Conservation (phyloP, 176 grass and related monocot genomes). For the Triticum urartu region DNA sequence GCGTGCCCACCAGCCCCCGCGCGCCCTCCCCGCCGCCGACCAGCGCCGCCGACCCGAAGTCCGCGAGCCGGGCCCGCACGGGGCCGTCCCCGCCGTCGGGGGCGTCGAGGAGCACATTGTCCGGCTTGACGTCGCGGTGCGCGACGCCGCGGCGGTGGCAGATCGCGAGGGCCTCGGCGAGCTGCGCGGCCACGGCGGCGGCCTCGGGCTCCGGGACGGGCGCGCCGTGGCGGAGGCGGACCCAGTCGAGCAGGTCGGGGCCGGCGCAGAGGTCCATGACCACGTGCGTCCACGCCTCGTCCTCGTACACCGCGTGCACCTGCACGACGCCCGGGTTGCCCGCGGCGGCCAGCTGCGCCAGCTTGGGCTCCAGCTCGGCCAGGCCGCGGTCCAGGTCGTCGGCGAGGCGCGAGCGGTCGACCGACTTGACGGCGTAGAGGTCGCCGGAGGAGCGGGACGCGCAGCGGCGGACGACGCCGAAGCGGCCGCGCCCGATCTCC, state of each 20-base stretch:
- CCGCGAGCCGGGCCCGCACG: constrained; percentile 47
- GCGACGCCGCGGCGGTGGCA: constrained; percentile 71
- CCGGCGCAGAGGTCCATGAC: constrained; percentile 83
- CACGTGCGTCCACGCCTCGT: constrained; percentile 57
- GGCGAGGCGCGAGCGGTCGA: constrained; percentile 51
- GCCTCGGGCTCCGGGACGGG: constrained; percentile 61
- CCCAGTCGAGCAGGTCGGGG: constrained; percentile 65
- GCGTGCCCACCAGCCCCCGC: constrained; percentile 73
- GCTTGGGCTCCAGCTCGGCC: constrained; percentile 64
- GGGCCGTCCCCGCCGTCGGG: neutral
- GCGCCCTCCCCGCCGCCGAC: constrained; percentile 38
- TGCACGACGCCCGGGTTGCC: constrained; percentile 64
- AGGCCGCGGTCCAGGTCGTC: constrained; percentile 73
- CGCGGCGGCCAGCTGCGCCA: constrained; percentile 42
- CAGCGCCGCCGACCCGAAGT: constrained; percentile 78
- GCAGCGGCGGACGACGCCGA: constrained; percentile 80
- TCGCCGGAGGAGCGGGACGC: constrained; percentile 43
- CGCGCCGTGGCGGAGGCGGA: constrained; percentile 44
- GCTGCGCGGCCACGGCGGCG: constrained; percentile 42
- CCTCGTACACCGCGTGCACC: constrained; percentile 61
- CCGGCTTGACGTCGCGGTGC: constrained; percentile 93
- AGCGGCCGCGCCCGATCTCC: constrained; percentile 83
- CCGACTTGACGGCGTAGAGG: constrained; percentile 70
- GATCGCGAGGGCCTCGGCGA: constrained; percentile 57
- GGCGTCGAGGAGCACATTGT: constrained; percentile 76